Evolutionary conservation across 495 filamentous ascomycete species (phyloP).

Genomic region (Penicillium pulvis): DNA sequence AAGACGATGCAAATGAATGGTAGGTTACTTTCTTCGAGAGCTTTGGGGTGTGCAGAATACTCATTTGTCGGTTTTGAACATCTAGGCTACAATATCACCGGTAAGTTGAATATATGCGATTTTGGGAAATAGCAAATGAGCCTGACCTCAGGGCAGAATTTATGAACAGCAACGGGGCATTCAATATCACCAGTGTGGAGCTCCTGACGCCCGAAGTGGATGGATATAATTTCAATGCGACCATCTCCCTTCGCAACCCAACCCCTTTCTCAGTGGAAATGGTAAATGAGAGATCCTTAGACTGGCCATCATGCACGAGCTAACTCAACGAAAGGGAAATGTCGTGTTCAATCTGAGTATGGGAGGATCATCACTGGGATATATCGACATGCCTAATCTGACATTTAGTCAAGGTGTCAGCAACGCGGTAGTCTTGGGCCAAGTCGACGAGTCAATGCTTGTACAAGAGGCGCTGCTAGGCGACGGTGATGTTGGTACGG

Average conservation of each 20-base stretch:
- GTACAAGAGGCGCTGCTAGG: constrained; percentile 23
- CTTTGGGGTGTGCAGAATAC: not conserved
- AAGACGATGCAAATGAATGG: constrained; percentile 31
- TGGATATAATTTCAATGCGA: constrained; percentile 38
- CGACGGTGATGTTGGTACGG: constrained; percentile 17
- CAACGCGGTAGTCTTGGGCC: constrained; percentile 22
- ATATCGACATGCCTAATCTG: constrained; percentile 32
- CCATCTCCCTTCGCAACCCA: constrained; percentile 28
- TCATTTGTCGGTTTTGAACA: not conserved
- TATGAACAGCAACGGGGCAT: constrained; percentile 22
- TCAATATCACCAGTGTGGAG: constrained; percentile 30
- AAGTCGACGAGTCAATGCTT: constrained; percentile 24
- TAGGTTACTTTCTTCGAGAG: not conserved
- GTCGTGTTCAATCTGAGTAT: constrained; percentile 34
- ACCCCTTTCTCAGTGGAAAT: constrained; percentile 29
- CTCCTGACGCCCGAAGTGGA: constrained; percentile 23
- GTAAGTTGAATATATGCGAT: constrained; percentile 9
- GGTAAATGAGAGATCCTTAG: constrained; percentile 13
- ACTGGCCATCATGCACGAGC: not conserved
- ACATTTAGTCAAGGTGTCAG: constrained; percentile 18
- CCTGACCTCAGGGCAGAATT: constrained; percentile 22
- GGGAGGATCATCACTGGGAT: constrained; percentile 24
- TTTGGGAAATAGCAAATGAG: not conserved
- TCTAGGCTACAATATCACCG: constrained; percentile 30
- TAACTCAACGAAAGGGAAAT: constrained; percentile 21